Conservation (phyloP, 495 filamentous ascomycete genomes). For the Chaetomidium leptoderma region DNA sequence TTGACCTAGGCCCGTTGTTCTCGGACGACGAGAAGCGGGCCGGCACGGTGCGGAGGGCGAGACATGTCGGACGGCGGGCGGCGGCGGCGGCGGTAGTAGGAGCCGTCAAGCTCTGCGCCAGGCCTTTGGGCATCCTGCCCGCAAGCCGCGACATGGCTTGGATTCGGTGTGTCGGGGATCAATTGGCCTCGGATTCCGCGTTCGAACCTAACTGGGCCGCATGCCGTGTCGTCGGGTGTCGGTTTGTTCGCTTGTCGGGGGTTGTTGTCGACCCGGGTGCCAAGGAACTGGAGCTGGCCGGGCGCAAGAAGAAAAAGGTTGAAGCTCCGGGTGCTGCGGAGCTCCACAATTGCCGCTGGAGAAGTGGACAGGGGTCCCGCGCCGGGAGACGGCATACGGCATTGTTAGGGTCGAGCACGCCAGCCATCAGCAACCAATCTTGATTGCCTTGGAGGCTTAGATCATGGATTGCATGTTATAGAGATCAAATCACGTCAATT, state of each 20-base stretch:
- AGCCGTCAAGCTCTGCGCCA: slow-evolving; percentile 11
- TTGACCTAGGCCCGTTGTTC: slow-evolving; percentile 15
- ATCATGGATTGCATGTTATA: background rate
- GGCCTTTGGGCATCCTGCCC: slow-evolving; percentile 29
- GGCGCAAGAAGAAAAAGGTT: background rate
- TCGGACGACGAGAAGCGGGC: slow-evolving; percentile 26
- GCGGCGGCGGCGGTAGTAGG: background rate
- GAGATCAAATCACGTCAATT: background rate
- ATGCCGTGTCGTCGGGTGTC: background rate
- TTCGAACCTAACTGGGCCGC: background rate
- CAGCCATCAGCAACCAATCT: background rate
- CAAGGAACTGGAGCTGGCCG: slow-evolving; percentile 1
- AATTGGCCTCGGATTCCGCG: slow-evolving; percentile 47
- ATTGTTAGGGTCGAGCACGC: background rate
- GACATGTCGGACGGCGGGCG: slow-evolving; percentile 11
- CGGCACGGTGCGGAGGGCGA: slow-evolving; percentile 10
- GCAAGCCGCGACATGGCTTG: slow-evolving; percentile 32
- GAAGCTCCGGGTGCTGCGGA: slow-evolving; percentile 3
- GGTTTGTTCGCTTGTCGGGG: slow-evolving; percentile 1
- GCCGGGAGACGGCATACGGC: background rate
- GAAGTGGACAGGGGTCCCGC: background rate
- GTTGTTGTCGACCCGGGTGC: slow-evolving; percentile 9
- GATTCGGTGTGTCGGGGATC: slow-evolving; percentile 15
- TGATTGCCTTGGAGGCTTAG: background rate
- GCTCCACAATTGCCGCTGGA: background rate